Evolutionary conservation across 163 green algal species (phyloP).

Genomic region (Volvox carteri): DNA sequence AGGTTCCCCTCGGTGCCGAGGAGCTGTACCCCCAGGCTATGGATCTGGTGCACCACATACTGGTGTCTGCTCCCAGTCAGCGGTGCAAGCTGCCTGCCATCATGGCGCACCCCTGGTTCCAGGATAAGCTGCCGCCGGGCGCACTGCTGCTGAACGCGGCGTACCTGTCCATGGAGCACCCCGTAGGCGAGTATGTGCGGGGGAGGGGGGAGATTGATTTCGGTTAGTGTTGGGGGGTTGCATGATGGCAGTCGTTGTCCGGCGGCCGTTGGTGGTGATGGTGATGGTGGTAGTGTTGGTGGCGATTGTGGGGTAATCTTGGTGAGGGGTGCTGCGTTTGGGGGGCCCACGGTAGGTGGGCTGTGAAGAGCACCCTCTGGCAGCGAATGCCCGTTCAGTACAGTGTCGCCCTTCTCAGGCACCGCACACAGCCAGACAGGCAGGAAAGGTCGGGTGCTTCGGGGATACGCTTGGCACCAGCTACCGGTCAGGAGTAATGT

Average conservation of each 20-base stretch:
- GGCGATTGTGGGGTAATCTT: too few relatives aligned
- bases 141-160: constrained; percentile 87
- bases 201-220: not conserved
- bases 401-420: too few relatives aligned
- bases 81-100: constrained; percentile 84
- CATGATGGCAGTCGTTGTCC: not conserved
- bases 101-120: constrained; percentile 66
- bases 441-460: too few relatives aligned
- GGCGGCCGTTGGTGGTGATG: not conserved
- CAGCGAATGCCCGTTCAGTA: too few relatives aligned
- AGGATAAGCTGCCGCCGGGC: constrained; percentile 83
- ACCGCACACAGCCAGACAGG: too few relatives aligned
- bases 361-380: too few relatives aligned
- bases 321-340: too few relatives aligned
- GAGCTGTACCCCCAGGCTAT: constrained; percentile 50
- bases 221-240: not conserved
- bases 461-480: too few relatives aligned
- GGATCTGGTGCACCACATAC: constrained; percentile 76
- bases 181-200: not conserved
- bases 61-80: constrained; percentile 79
- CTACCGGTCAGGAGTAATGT: too few relatives aligned
- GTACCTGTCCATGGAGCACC: constrained; percentile 56
- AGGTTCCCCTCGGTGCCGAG: constrained; percentile 37
- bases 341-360: too few relatives aligned
- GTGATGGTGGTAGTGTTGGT: not conserved